Evolutionary conservation across 2,329 filamentous ascomycete genomes (phyloP).

Genomic region (Thielaviopsis punctulata): DNA sequence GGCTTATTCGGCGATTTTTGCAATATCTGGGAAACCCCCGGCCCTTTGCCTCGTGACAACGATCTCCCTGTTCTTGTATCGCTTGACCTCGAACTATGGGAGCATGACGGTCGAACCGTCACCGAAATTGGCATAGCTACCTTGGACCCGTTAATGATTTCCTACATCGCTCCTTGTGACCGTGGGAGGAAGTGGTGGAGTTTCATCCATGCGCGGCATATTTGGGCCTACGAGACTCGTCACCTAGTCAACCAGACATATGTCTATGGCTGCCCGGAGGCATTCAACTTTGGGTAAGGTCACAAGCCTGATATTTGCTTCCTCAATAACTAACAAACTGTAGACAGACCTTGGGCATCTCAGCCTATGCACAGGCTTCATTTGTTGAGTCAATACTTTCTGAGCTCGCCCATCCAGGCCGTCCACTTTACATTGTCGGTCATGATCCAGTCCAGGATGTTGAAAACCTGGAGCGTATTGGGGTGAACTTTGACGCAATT

Average conservation of each 20-base stretch:
- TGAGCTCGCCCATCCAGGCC: neutral
- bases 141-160: conserved; percentile 49
- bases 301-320: conserved; percentile 7
- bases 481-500: conserved; percentile 39
- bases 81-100: conserved; percentile 71
- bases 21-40: no score
- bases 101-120: conserved; percentile 45
- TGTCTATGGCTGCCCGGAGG: conserved; percentile 54
- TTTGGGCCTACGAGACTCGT: conserved; percentile 54
- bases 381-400: neutral
- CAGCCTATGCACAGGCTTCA: conserved; percentile 35
- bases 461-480: conserved; percentile 45
- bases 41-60: neutral
- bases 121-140: conserved; percentile 78
- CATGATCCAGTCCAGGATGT: conserved; percentile 57
- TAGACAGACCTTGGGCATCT: conserved; percentile 14
- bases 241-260: conserved; percentile 50
- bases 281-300: conserved; percentile 59
- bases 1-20: no score
- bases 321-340: neutral
- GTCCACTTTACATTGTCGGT: conserved; percentile 41
- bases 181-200: conserved; percentile 49
- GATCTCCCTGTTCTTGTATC: conserved; percentile 45
- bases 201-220: conserved; percentile 53
- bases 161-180: conserved; percentile 38